Percentiles rank a stretch among this genome's conserved stretches.
Conservation (phyloP, 2,329 filamentous ascomycete species). For the Cladobotryum mycophilum region DNA sequence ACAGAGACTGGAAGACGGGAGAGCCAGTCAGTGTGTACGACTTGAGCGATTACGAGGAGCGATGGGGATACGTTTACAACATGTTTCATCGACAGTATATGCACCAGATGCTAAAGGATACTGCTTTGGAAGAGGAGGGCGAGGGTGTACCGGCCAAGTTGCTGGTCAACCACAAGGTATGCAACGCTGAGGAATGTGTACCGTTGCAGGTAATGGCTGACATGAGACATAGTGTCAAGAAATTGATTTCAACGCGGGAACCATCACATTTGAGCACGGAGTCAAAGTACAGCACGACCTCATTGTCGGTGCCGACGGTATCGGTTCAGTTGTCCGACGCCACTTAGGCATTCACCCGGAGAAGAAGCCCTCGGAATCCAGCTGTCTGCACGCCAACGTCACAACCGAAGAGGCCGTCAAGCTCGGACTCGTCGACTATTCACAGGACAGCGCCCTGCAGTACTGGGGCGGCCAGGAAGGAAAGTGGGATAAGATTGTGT, state of each 20-base stretch:
- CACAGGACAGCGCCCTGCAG: conserved; percentile 53
- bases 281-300: conserved; percentile 47
- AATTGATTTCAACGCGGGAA: conserved; percentile 46
- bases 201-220: not conserved
- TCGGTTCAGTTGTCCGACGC: conserved; percentile 58
- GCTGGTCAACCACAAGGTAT: conserved; percentile 49
- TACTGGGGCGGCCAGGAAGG: conserved; percentile 64
- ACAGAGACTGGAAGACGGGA: conserved; percentile 63
- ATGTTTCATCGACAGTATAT: conserved; percentile 66
- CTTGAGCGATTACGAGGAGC: conserved; percentile 57
- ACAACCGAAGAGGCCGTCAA: conserved; percentile 52
- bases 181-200: conserved; percentile 4
- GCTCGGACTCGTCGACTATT: conserved; percentile 58
- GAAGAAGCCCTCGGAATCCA: conserved; percentile 52
- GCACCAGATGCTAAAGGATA: conserved; percentile 60
- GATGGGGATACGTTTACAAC: conserved; percentile 60
- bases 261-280: conserved; percentile 49
- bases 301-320: conserved; percentile 59
- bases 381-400: conserved; percentile 61
- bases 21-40: conserved; percentile 59
- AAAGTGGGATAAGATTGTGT: conserved; percentile 63
- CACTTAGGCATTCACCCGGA: conserved; percentile 56
- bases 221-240: conserved; percentile 31
- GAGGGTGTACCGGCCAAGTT: conserved; percentile 48
- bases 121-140: conserved; percentile 47